Conservation (phyloP, 495 filamentous ascomycete genomes). For the Trypethelium eluteriae region DNA sequence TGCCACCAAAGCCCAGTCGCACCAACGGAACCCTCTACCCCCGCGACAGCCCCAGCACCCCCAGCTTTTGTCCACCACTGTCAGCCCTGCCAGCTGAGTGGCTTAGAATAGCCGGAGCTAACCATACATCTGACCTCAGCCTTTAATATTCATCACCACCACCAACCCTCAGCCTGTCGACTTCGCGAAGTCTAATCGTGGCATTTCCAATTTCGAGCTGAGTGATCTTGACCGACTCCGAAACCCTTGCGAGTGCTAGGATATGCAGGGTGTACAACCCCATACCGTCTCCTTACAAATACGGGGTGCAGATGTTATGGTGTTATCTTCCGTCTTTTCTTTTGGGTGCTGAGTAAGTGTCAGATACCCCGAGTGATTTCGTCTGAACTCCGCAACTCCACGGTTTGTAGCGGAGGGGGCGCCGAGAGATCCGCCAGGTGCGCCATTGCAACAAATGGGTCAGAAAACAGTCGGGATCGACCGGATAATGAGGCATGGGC, state of each 20-base stretch:
- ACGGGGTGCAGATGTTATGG: not conserved
- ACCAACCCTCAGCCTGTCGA: not conserved
- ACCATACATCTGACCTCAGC: constrained; percentile 8
- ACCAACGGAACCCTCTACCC: not conserved
- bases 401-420: no score
- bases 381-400: not conserved
- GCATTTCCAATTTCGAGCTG: not conserved
- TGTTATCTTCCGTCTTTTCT: no score
- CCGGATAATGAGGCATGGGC: no score
- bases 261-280: not conserved
- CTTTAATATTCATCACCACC: not conserved
- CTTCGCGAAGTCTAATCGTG: not conserved
- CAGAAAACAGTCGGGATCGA: no score
- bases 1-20: not conserved
- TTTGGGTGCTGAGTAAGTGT: no score
- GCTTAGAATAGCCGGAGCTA: not conserved
- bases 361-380: no score
- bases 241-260: not conserved
- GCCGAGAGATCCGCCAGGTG: no score
- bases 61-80: not conserved
- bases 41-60: not conserved
- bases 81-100: not conserved
- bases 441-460: no score
- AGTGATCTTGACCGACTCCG: not conserved
- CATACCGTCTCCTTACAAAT: not conserved